Base-by-base conservation (phyloP, 148 eudicot genomes). In the Tetragonia tetragonoides region DNA sequence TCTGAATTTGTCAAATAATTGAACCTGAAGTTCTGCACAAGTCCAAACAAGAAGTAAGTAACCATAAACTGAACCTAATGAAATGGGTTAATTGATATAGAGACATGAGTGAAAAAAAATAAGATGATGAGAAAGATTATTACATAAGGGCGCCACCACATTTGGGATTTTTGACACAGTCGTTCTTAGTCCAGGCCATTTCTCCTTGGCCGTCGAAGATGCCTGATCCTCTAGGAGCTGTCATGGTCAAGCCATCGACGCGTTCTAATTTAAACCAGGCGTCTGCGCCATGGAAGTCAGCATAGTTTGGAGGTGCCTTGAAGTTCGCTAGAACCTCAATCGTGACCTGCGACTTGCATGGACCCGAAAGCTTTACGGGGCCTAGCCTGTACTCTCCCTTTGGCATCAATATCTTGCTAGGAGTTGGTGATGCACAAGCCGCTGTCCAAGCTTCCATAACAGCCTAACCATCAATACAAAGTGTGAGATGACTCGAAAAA, bases 191-290 rank as follows among this genome's bases (percentile, higher is more conserved):
- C 98, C 96, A 91, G 0, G 91, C 86, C 1, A 12, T n/a, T 15
- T 67, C 56, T 11, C 93, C 93, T 66, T 86, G 86, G 39, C 93
- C 93, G 24, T 93, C 95, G 9, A 89, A 79, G 24, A 44, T 28
- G 10, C 90, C 93, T 5, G 76, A 84, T 6, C 83, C 87, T n/a
- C 38, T 14, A 9, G 41, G 23, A 54, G 87, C 87, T 6, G 84
- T 78, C 24, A 90, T 49, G 4, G 87, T 88, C 64, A 90, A 73
- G 18, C 70, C 62, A 11, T 84, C 62, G 15, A 90, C 67, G 5
- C 70, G 34, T n/a, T 79, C 75, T 3, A 91, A 7, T 6, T 77
- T 84, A 28, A 93, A 41, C 92, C 91, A 88, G 7, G 83, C 72
- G 7, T 77, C 86, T 7, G 28, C 69, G 6, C 85, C 82, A 20